Conservation (phyloP, 2,329 filamentous ascomycete species). For the Xylaria sp. region DNA sequence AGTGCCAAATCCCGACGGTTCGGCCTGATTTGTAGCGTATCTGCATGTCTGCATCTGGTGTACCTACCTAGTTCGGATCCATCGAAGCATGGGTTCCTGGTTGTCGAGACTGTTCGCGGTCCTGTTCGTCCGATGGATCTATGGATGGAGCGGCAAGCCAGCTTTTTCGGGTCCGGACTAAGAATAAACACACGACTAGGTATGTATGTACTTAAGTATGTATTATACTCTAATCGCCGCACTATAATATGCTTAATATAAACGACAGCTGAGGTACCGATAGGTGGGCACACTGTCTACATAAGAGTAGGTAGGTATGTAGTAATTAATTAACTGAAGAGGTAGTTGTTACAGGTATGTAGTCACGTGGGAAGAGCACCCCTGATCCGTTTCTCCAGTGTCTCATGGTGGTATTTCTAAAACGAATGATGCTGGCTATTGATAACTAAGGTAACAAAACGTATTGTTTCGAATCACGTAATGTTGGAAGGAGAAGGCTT, state of each 20-base stretch:
- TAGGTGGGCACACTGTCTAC: not conserved
- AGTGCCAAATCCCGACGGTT: not conserved
- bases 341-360: not conserved
- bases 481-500: not conserved
- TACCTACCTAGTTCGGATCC: not conserved
- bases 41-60: not conserved
- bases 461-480: not conserved
- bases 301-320: not conserved
- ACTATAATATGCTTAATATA: not conserved
- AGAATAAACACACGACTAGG: not conserved
- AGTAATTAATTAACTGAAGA: not conserved
- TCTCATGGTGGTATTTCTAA: slow-evolving; percentile 30
- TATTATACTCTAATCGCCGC: no score
- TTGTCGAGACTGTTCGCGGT: not conserved
- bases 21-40: not conserved
- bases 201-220: no score
- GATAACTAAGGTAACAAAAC: not conserved
- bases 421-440: slow-evolving; percentile 11
- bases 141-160: not conserved
- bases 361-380: slow-evolving; percentile 30
- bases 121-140: slow-evolving; percentile 10
- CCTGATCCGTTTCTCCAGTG: slow-evolving; percentile 37
- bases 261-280: no score
- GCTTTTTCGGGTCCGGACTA: not conserved
- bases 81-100: not conserved